Percentiles rank a stretch among this genome's conserved stretches.
Conservation (phyloP, 2,329 filamentous ascomycete species). For the Ceratocystis papillata region DNA sequence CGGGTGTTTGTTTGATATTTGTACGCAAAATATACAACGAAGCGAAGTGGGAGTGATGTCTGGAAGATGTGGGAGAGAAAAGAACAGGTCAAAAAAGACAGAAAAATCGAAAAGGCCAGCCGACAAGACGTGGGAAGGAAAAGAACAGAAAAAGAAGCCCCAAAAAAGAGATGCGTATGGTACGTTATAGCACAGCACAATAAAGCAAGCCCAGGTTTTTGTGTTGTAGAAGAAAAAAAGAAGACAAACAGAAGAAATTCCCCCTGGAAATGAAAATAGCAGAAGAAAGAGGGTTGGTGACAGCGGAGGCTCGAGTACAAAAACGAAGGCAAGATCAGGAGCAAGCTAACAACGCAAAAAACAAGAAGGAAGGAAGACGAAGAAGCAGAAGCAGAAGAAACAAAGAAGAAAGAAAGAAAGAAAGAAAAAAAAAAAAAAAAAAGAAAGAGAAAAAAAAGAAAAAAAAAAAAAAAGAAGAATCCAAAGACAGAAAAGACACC, state of each 20-base stretch:
- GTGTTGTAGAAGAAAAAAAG: slow-evolving; percentile 1
- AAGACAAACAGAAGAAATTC: slow-evolving; percentile 15
- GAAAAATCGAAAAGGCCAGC: slow-evolving; percentile 13
- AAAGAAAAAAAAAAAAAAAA: not conserved
- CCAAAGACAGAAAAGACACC: no score
- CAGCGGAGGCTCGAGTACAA: slow-evolving; percentile 21
- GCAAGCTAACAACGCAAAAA: not conserved
- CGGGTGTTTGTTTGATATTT: not conserved
- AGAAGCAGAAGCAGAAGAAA: not conserved
- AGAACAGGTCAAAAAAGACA: not conserved
- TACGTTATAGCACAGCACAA: not conserved
- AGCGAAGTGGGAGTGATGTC: no score
- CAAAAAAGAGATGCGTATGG: not conserved
- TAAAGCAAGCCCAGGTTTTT: not conserved
- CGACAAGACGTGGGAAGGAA: not conserved
- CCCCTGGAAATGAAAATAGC: slow-evolving; percentile 10
- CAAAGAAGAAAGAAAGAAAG: not conserved
- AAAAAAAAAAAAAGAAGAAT: not conserved
- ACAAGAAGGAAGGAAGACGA: not conserved
- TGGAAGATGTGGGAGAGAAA: not conserved
- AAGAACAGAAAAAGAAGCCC: slow-evolving; percentile 13
- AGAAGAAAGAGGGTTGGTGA: slow-evolving; percentile 16
- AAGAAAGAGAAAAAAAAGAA: no score
- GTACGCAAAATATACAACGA: not conserved
- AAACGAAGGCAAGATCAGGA: slow-evolving; percentile 14